Percentiles rank a stretch among this genome's conserved stretches.
Evolutionary conservation across 257 asterid genomes (phyloP).

Genomic region (Solanum sitiens): DNA sequence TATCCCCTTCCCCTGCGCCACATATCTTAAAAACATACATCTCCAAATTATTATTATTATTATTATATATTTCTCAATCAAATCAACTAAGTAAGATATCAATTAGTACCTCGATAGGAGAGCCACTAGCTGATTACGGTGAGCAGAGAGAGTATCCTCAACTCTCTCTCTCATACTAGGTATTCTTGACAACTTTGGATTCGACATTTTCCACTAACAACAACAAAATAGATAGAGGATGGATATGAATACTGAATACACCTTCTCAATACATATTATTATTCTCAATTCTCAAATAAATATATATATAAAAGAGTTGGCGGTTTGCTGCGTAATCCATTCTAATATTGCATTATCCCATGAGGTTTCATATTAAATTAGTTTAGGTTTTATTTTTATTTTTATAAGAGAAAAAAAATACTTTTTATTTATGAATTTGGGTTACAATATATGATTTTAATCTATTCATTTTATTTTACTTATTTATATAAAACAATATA

Average conservation of each 20-base stretch:
- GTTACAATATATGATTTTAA: too few species aligned
- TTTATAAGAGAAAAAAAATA: too few species aligned
- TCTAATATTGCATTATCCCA: too few species aligned
- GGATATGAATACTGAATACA: neutral
- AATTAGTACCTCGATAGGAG: constrained; percentile 65
- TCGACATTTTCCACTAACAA: constrained; percentile 20
- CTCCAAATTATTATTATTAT: too few species aligned
- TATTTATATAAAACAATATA: too few species aligned
- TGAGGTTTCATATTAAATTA: too few species aligned
- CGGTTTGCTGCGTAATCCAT: neutral
- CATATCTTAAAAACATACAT: constrained; percentile 25
- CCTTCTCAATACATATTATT: too few species aligned
- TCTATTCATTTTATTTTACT: too few species aligned
- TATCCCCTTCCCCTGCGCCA: constrained; percentile 92
- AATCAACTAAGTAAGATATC: too few species aligned
- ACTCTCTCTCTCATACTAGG: constrained; percentile 89
- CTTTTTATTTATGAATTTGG: too few species aligned
- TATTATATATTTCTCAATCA: too few species aligned
- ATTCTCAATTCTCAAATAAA: neutral
- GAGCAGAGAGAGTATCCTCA: constrained; percentile 88
- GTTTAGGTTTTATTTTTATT: too few species aligned
- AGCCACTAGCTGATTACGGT: constrained; percentile 80
- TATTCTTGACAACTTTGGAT: constrained; percentile 34
- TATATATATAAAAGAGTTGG: neutral
- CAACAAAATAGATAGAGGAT: neutral